Conservation (phyloP, 352 stramenopile genomes). For the Pythium phragmitis region DNA sequence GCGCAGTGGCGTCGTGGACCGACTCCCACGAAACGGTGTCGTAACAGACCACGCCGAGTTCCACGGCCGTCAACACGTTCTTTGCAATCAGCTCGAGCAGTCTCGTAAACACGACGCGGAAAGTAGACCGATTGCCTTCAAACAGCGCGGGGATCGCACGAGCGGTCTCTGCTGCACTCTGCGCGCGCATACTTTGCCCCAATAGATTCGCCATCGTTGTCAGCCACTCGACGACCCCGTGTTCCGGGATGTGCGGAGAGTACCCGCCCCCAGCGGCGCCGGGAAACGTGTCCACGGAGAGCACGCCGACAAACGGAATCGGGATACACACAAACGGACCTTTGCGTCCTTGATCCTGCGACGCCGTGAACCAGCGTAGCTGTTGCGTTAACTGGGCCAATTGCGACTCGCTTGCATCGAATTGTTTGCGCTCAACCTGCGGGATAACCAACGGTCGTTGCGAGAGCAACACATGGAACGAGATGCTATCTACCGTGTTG, state of each 20-base stretch:
- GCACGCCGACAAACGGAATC: slow-evolving; percentile 66
- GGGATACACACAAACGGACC: slow-evolving; percentile 65
- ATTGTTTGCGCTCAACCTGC: slow-evolving; percentile 35
- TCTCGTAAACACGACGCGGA: slow-evolving; percentile 35
- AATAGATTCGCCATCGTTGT: slow-evolving; percentile 46
- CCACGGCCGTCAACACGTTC: slow-evolving; percentile 44
- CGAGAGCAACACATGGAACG: slow-evolving; percentile 49
- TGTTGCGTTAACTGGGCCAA: neutral
- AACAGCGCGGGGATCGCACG: slow-evolving; percentile 44
- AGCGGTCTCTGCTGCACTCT: slow-evolving; percentile 22
- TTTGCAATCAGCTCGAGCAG: slow-evolving; percentile 36
- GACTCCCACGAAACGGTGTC: neutral
- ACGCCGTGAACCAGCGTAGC: slow-evolving; percentile 22
- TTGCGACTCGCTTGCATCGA: slow-evolving; percentile 9
- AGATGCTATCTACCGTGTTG: slow-evolving; percentile 42
- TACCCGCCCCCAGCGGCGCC: slow-evolving; percentile 56
- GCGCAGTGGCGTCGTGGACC: neutral
- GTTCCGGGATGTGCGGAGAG: slow-evolving; percentile 45
- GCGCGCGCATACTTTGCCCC: slow-evolving; percentile 41
- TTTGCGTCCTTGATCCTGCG: slow-evolving; percentile 15
- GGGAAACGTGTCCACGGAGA: slow-evolving; percentile 64
- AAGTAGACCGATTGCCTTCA: slow-evolving; percentile 54
- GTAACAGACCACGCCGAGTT: slow-evolving; percentile 39
- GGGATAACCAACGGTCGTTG: slow-evolving; percentile 53
- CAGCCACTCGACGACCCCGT: slow-evolving; percentile 54